A percentile compares a stretch with the other conserved stretches of the same genome.
Conservation (phyloP, 306 rosid species). For the Glycine latifolia region DNA sequence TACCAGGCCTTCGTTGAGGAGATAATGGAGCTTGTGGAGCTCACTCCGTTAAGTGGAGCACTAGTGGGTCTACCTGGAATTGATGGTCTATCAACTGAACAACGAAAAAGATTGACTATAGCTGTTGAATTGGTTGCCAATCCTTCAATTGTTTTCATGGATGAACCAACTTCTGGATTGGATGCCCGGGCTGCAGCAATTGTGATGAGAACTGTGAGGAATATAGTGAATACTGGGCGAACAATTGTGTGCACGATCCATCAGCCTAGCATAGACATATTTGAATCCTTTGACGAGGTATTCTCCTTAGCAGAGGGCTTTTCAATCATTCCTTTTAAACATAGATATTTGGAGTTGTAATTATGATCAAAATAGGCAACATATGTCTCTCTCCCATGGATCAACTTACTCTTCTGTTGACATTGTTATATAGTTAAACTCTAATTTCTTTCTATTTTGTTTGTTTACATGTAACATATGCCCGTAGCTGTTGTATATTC, state of each 20-base stretch:
- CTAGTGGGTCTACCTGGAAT: slow-evolving; percentile 93
- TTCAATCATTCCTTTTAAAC: slow-evolving; percentile 26
- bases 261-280: slow-evolving; percentile 98
- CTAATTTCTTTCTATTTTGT: slow-evolving; percentile 2
- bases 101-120: slow-evolving; percentile 88
- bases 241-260: slow-evolving; percentile 98
- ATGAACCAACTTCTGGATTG: slow-evolving; percentile 98
- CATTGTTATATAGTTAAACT: neutral
- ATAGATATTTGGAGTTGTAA: slow-evolving; percentile 6
- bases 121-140: slow-evolving; percentile 97
- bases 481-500: neutral
- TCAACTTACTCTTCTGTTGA: slow-evolving; percentile 3
- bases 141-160: slow-evolving; percentile 97
- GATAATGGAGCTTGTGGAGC: slow-evolving; percentile 99
- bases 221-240: slow-evolving; percentile 94
- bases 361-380: neutral
- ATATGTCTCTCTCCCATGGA: neutral
- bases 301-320: slow-evolving; percentile 24
- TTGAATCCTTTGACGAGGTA: slow-evolving; percentile 99
- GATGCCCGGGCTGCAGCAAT: slow-evolving; percentile 98
- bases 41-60: slow-evolving; percentile 80
- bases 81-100: slow-evolving; percentile 96
- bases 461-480: neutral
- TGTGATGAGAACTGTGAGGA: slow-evolving; percentile 99
- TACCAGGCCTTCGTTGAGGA: slow-evolving; percentile 94